Evolutionary conservation across 1,284 basidiomycete species (phyloP).

Genomic region (Ganoderma resinaceum): DNA sequence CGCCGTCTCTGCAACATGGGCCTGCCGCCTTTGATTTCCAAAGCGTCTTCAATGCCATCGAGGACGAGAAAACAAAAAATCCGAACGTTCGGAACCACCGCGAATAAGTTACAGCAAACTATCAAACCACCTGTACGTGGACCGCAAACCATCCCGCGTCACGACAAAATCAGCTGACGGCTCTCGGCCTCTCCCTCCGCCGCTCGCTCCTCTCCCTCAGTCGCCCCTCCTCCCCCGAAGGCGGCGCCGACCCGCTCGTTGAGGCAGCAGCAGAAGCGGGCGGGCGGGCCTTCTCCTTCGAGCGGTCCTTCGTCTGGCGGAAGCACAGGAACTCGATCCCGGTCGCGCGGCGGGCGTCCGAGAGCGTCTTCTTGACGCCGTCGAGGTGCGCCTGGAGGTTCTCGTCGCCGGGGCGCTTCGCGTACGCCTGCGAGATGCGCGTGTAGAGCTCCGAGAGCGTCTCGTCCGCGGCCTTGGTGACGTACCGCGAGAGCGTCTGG

Average conservation of each 20-base stretch:
- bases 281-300: slow-evolving; percentile 30
- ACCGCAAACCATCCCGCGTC: background rate
- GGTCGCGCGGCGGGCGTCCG: slow-evolving; percentile 88
- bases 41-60: background rate
- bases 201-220: slow-evolving; percentile 4
- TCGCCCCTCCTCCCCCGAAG: slow-evolving; percentile 1
- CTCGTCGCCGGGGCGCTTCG: slow-evolving; percentile 80
- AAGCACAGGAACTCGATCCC: slow-evolving; percentile 96
- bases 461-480: slow-evolving; percentile 81
- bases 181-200: slow-evolving; percentile 14
- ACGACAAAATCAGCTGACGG: background rate
- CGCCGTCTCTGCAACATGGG: background rate
- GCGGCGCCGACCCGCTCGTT: background rate
- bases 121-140: background rate
- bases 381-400: slow-evolving; percentile 90
- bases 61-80: background rate
- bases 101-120: background rate
- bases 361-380: slow-evolving; percentile 88
- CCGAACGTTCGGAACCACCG: background rate
- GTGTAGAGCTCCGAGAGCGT: slow-evolving; percentile 92
- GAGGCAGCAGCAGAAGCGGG: background rate
- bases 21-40: background rate
- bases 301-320: slow-evolving; percentile 64
- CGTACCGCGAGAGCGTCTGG: slow-evolving; percentile 90
- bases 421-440: slow-evolving; percentile 92